These are phyloP conservation scores for Cytospora piceicola DNA, from an alignment of 2,329 filamentous ascomycete genomes.

Conservation along the genomic window DNA sequence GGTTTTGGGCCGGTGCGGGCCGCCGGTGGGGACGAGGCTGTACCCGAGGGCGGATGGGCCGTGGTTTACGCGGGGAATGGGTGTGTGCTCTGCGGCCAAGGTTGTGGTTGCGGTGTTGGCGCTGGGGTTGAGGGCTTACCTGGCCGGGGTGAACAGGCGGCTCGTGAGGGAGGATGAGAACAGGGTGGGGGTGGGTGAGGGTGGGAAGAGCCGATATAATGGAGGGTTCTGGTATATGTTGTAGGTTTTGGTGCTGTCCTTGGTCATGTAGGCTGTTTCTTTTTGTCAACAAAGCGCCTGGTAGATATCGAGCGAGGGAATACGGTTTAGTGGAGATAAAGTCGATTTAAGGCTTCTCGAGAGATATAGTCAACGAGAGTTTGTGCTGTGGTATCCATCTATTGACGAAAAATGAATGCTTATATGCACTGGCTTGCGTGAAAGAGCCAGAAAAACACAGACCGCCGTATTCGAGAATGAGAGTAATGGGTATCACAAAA, in stretches of 20 bases:
- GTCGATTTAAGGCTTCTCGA: neutral
- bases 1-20: slow-evolving; percentile 78
- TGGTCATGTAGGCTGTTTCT: neutral
- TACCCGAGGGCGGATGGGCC: slow-evolving; percentile 65
- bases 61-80: slow-evolving; percentile 67
- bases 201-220: slow-evolving; percentile 32
- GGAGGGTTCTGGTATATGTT: slow-evolving; percentile 53
- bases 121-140: slow-evolving; percentile 54
- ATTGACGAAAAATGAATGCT: slow-evolving; percentile 12
- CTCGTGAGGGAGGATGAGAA: slow-evolving; percentile 43
- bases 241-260: slow-evolving; percentile 33
- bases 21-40: slow-evolving; percentile 68
- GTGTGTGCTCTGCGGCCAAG: slow-evolving; percentile 66
- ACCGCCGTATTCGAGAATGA: slow-evolving; percentile 24
- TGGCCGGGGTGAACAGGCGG: slow-evolving; percentile 55
- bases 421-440: neutral
- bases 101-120: slow-evolving; percentile 61
- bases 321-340: neutral
- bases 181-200: slow-evolving; percentile 33
- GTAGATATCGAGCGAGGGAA: neutral
- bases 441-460: neutral
- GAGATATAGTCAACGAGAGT: slow-evolving; percentile 7
- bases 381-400: slow-evolving; percentile 8
- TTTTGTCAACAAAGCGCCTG: neutral
- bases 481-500: slow-evolving; percentile 26